Conservation (phyloP, 352 stramenopile genomes). For the Thalassiosira mediterranea region DNA sequence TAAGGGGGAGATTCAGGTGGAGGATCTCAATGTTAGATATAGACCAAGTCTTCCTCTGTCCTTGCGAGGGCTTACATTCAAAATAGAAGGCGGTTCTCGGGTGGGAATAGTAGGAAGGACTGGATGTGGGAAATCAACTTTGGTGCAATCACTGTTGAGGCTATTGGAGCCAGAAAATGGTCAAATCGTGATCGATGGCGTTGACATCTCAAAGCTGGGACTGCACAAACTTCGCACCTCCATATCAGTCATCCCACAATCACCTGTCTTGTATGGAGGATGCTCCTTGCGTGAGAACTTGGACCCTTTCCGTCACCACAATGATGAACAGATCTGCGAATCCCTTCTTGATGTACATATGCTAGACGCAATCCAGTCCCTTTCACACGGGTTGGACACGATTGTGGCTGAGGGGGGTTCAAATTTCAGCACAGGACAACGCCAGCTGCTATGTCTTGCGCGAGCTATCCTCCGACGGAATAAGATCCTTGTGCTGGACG, state of each 20-base stretch:
- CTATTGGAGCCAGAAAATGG: slow-evolving; percentile 83
- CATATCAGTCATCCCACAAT: slow-evolving; percentile 87
- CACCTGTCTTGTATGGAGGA: slow-evolving; percentile 83
- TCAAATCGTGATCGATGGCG: slow-evolving; percentile 88
- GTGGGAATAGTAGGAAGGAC: slow-evolving; percentile 79
- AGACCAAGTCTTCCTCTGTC: slow-evolving; percentile 56
- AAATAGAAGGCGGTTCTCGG: slow-evolving; percentile 61
- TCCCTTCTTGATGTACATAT: slow-evolving; percentile 54
- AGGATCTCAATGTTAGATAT: slow-evolving; percentile 65
- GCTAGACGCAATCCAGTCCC: slow-evolving; percentile 29
- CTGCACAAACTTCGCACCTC: slow-evolving; percentile 73
- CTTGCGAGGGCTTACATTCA: slow-evolving; percentile 66
- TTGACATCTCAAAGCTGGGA: slow-evolving; percentile 85
- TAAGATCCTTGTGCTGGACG: slow-evolving; percentile 96
- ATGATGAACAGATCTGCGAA: slow-evolving; percentile 86
- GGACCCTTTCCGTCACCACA: slow-evolving; percentile 86
- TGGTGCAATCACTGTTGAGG: slow-evolving; percentile 84
- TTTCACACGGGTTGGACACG: slow-evolving; percentile 86
- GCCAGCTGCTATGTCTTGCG: slow-evolving; percentile 93
- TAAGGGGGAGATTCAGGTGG: slow-evolving; percentile 57
- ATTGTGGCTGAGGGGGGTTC: slow-evolving; percentile 89
- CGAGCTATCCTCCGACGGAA: slow-evolving; percentile 90
- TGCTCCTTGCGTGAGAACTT: slow-evolving; percentile 86
- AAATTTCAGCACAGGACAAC: slow-evolving; percentile 93
- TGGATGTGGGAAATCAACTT: slow-evolving; percentile 71